phyloP scores from a whole-genome alignment of 2,329 filamentous ascomycete genomes.

The Colletotrichum sp. region DNA sequence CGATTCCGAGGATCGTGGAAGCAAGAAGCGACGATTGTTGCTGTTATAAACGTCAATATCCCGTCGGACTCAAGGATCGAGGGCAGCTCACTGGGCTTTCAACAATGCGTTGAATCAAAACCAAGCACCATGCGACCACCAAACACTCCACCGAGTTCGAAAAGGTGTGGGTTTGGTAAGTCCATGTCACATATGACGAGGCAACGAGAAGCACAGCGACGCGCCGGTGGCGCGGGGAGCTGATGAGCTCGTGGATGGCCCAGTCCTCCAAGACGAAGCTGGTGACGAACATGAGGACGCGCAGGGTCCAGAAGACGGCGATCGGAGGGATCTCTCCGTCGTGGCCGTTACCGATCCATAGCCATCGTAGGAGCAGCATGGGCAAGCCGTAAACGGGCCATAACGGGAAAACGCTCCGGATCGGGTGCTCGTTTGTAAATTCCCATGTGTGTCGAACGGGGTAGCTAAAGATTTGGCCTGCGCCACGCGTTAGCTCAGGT shows the following conservation, averaged over 20 bases:
- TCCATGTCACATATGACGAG: constrained; percentile 98
- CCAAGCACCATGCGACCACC: constrained; percentile 89
- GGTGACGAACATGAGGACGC: constrained; percentile 89
- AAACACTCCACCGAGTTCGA: constrained; percentile 97
- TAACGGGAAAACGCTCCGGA: constrained; percentile 95
- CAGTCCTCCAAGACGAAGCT: constrained; percentile 98
- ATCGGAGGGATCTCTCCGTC: constrained; percentile 81
- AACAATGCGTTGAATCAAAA: constrained; percentile 86
- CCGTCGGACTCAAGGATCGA: not conserved
- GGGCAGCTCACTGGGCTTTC: constrained; percentile 71
- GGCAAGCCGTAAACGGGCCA: constrained; percentile 95
- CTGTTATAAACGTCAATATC: constrained; percentile 40
- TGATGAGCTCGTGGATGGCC: constrained; percentile 91
- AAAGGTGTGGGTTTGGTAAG: constrained; percentile 97
- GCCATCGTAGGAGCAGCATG: constrained; percentile 90
- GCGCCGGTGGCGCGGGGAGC: constrained; percentile 72
- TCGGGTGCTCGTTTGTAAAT: constrained; percentile 85
- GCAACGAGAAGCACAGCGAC: constrained; percentile 84
- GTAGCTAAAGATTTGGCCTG: constrained; percentile 92
- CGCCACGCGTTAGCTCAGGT: constrained; percentile 16
- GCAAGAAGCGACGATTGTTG: constrained; percentile 78
- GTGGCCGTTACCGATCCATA: constrained; percentile 84
- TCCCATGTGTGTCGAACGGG: constrained; percentile 93
- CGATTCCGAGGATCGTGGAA: constrained; percentile 77
- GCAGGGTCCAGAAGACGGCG: constrained; percentile 86